Base-by-base conservation (phyloP, 2,329 filamentous ascomycete species). In the Penicillium sp. region DNA sequence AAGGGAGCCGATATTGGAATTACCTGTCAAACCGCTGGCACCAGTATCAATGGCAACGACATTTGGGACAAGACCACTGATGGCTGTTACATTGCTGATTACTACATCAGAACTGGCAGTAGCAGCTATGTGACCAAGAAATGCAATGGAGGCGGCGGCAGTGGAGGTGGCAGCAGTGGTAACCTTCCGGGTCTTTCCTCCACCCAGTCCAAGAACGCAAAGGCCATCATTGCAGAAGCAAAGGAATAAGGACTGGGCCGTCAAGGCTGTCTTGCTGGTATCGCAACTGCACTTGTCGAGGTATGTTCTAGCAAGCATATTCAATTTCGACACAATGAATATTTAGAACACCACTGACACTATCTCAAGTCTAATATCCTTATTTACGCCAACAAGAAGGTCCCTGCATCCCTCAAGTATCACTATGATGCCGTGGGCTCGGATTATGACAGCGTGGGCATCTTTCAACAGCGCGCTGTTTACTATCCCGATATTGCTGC, bases 401-500 rank as follows among this genome's bases (percentile, higher is more conserved):
- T 62, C 11, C 57, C 59, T 7, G 56, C 40, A 13, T 65, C 62
- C 13, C 51, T 64, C 23, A 62, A 64, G 3, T 63, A 62, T 45
- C 50, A 43, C 2, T 52, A 65, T 32, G 62, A 65, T 26, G 36
- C 30, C 14, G 56, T 65, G 8, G 61, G 61, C 44, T 50, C 47
- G n/a, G 62, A 65, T 39, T 47, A 64, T 35, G 60, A 65, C 42
- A 62, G 61, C 47, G 56, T 65, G 1, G 62, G 62, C 14, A 65
- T 65, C 51, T 65, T 65, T 60, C 61, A 64, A 53, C 62, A 65
- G 18, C 62, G 62, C 26, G 62, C 53, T 11, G 35, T 48, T 9
- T 62, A 55, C 52, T 64, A 63, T 27, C 50, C 50, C 8, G n/a
- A 62, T 18, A 60, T 63, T 8, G 61, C 61, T 9, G 61, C 61